phyloP scores from a whole-genome alignment of 2,329 filamentous ascomycete genomes.

The Phyllosticta capitalensis region DNA sequence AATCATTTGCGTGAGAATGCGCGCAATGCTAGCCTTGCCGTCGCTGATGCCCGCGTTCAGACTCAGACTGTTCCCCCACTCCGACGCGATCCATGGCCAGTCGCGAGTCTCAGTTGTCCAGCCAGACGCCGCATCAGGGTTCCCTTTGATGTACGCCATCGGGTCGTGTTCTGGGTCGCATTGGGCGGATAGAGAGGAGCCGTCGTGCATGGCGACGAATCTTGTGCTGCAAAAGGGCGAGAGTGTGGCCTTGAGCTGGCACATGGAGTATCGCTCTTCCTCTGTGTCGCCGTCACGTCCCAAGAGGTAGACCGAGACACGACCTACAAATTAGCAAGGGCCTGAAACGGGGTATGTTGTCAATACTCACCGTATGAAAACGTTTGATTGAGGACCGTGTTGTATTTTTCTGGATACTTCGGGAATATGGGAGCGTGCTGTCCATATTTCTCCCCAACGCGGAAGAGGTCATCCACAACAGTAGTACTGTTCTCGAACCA shows the following conservation, averaged over 20 bases:
- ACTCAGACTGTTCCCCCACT: conserved; percentile 35
- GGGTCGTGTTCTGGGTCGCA: conserved; percentile 50
- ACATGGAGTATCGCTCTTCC: conserved; percentile 51
- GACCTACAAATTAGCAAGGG: not conserved
- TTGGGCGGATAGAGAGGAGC: conserved; percentile 49
- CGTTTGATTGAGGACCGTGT: conserved; percentile 44
- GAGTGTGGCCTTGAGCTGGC: conserved; percentile 54
- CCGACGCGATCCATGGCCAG: conserved; percentile 35
- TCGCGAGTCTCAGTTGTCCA: conserved; percentile 29
- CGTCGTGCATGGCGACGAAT: conserved; percentile 37
- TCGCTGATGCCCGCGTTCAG: conserved; percentile 35
- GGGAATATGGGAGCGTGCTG: conserved; percentile 40
- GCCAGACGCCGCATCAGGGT: conserved; percentile 47
- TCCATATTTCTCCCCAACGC: conserved; percentile 53
- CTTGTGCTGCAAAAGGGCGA: conserved; percentile 58
- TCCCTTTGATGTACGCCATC: conserved; percentile 45
- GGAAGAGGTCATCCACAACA: conserved; percentile 60
- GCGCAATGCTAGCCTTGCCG: conserved; percentile 34
- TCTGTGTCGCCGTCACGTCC: conserved; percentile 24
- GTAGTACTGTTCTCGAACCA: conserved; percentile 24
- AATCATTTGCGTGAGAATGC: conserved; percentile 36
- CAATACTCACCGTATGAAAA: conserved; percentile 13
- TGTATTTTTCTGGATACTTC: conserved; percentile 50
- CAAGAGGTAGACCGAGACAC: conserved; percentile 56
- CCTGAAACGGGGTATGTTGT: too few species aligned